Evolutionary conservation across 31 red algal genomes (phyloP), one percentile per base, ranked within the genome.

Genomic region (Pterothamnion heteromorphum): DNA sequence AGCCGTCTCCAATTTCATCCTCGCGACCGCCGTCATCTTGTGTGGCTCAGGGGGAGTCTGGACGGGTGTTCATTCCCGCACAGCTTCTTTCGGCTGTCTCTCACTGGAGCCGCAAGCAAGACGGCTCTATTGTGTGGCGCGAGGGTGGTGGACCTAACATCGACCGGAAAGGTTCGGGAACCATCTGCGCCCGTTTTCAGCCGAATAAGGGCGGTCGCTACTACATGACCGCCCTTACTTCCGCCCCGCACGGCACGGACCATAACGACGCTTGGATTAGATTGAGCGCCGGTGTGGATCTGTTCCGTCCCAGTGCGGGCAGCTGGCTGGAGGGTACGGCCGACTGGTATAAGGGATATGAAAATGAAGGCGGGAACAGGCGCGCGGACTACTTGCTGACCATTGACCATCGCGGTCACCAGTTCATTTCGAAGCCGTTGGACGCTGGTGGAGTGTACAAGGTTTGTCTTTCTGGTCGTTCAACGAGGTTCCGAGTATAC

Each of bases 201-300:
- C 43, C 74, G 0, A 44, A 71, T 30, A 34, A 20, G 30, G 78
- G 34, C 30, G 94, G 94, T 4, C 35, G 32, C 1, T 93, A 93
- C 33, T 91, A 93, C 27, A 44, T 95, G 31, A 91, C 92, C 5
- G 44, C 36, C 23, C 24, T 43, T 3, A 87, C 76, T 36, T 30
- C 31, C 14, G 94, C 94, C 0, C 91, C 94, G 41, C 87, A 89
- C 37, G 39, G 80, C 41, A 92, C 90, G 4, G 94, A 95, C 44
- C 89, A 95, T 88, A 95, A 95, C 83, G 94, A 95, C 88, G 82
- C 71, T 30, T 95, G 92, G 92, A 44, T 95, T 43, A 92, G 71
- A 57, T 80, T 95, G 80, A 74, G 58, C 22, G 32, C 35, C 0
- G 94, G 94, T 4, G 34, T 93, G 38, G 18, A 80, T 3, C 43